Evolutionary conservation across 2,329 filamentous ascomycete genomes (phyloP).

Genomic region (Aspergillus hiratsukae): DNA sequence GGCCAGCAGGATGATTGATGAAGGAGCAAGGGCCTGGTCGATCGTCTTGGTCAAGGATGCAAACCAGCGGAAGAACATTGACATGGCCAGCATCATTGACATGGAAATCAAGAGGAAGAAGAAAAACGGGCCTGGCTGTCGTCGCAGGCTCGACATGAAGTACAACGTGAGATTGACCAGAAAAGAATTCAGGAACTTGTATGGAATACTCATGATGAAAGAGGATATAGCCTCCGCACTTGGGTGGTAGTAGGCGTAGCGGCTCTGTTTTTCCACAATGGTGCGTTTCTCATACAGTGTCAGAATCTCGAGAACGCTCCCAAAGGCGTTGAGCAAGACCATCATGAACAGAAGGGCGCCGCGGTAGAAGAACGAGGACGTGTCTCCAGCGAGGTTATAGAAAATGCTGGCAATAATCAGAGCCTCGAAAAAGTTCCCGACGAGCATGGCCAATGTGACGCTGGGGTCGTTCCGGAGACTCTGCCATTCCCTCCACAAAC

Average conservation of each 20-base stretch:
- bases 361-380: conserved; percentile 68
- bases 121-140: conserved; percentile 72
- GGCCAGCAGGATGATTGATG: conserved; percentile 41
- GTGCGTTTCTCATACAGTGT: conserved; percentile 13
- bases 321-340: conserved; percentile 76
- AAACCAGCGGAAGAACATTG: conserved; percentile 75
- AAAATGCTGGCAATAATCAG: conserved; percentile 75
- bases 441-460: conserved; percentile 59
- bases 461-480: conserved; percentile 69
- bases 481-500: conserved; percentile 71
- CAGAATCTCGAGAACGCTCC: conserved; percentile 60
- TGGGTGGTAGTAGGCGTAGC: conserved; percentile 16
- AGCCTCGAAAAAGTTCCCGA: conserved; percentile 66
- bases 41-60: conserved; percentile 66
- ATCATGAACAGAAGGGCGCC: conserved; percentile 79
- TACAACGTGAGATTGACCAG: conserved; percentile 74
- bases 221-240: conserved; percentile 3
- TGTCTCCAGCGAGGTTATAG: conserved; percentile 64
- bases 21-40: conserved; percentile 51
- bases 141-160: conserved; percentile 75
- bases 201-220: conserved; percentile 50
- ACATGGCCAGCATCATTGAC: conserved; percentile 67
- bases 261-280: conserved; percentile 15
- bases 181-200: conserved; percentile 69
- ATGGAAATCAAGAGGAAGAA: conserved; percentile 75